phyloP scores from a whole-genome alignment of 106 monocot species.

The Chionographis japonica region DNA sequence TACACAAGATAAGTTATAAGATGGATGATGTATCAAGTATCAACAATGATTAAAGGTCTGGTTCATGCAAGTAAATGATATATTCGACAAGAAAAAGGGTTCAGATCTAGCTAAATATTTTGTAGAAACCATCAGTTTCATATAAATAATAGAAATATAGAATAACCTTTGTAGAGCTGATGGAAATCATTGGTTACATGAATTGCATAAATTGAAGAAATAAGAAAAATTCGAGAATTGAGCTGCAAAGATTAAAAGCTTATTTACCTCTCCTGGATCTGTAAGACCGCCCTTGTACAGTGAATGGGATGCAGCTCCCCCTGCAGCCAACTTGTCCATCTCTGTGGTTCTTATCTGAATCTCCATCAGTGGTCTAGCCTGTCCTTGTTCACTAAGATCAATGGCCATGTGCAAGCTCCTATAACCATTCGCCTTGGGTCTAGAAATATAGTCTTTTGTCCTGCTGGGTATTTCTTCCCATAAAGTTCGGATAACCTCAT shows the following conservation, averaged over 20 bases:
- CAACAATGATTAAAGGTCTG: no score
- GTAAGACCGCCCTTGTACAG: slow-evolving; percentile 93
- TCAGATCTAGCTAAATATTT: no score
- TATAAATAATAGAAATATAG: no score
- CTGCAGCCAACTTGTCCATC: slow-evolving; percentile 74
- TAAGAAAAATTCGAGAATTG: background rate
- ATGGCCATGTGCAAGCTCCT: slow-evolving; percentile 84
- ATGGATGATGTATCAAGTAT: no score
- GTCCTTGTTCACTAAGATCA: slow-evolving; percentile 47
- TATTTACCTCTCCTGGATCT: slow-evolving; percentile 74
- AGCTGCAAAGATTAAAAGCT: background rate
- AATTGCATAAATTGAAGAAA: background rate
- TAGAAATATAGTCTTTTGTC: slow-evolving; percentile 86
- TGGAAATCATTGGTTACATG: background rate
- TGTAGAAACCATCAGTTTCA: no score
- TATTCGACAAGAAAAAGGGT: no score
- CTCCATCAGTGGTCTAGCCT: slow-evolving; percentile 65
- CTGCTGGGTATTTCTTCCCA: slow-evolving; percentile 71
- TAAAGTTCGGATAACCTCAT: slow-evolving; percentile 52
- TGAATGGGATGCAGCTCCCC: slow-evolving; percentile 88
- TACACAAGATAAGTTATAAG: no score
- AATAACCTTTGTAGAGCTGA: background rate
- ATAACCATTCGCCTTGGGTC: slow-evolving; percentile 85
- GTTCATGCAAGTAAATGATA: no score
- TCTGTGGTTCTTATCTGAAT: slow-evolving; percentile 90